Evolutionary conservation across 345 rosid genomes (phyloP), one percentile per base, ranked within the genome.

Genomic region (Salix koriyanagi): DNA sequence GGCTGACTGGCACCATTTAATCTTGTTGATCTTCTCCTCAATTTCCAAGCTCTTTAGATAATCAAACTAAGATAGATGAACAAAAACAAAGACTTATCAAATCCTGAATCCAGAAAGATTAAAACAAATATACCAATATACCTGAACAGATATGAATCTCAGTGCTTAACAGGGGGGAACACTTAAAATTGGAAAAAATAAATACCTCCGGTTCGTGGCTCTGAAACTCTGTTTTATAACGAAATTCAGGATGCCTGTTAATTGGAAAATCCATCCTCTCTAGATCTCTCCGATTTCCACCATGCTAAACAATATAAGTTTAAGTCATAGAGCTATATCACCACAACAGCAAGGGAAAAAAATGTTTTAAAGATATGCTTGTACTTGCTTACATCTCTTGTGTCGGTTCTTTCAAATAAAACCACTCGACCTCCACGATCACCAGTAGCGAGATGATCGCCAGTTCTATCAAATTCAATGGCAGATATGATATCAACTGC

Each of bases 401-500:
- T 72, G 80, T 94, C 92, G 5, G 87, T 90, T 79, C 94, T 90
- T 89, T 94, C 97, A 85, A 94, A 94, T 42, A 94, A 89, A 85
- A 94, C 98, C 82, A 92, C 98, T 28, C 98, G 84, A 48, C 98
- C 98, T 72, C 98, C 98, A 85, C 97, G 96, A 77, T 94, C 98
- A 65, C 98, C 98, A 72, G 98, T 92, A 69, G 96, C 98, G 26
- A 94, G 96, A 79, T 92, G 91, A 69, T 91, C 86, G 2, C 98
- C 98, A 52, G 83, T 81, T 86, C 78, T 86, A 87, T 94, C 94
- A 80, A 94, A 94, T 78, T 94, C 96, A 50, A 94, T 90, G 19
- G 97, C 96, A 34, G 98, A 91, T 73, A 92, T 94, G 71, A 94
- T 84, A 85, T 94, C 98, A 84, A 91, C 98, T 94, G 94, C 89